Conservation (phyloP, 768 basidiomycete species). For the Lyophyllum shimeji region DNA sequence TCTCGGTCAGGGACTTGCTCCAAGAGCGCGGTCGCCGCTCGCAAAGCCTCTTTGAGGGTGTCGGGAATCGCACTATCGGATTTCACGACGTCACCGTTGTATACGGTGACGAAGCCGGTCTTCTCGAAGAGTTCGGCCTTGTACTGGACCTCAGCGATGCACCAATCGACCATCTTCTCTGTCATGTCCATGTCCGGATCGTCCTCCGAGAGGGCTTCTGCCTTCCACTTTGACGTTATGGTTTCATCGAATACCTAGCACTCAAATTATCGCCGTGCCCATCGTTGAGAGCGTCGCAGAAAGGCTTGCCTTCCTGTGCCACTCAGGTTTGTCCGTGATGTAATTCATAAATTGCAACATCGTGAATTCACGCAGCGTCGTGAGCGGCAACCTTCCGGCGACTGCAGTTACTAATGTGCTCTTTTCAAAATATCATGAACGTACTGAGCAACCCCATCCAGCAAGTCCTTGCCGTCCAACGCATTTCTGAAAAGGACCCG, state of each 20-base stretch:
- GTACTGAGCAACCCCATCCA: background rate
- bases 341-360: conserved; percentile 19
- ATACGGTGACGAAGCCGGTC: conserved; percentile 12
- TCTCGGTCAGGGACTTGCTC: conserved; percentile 31
- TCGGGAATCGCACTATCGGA: conserved; percentile 27
- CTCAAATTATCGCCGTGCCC: background rate
- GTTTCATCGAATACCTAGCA: background rate
- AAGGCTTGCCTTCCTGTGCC: conserved; percentile 15
- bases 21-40: conserved; percentile 21
- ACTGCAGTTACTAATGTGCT: background rate
- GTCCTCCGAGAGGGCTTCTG: background rate
- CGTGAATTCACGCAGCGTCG: conserved; percentile 16
- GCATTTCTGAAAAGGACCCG: conserved; percentile 9
- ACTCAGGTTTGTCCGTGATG: conserved; percentile 16
- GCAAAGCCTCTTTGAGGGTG: conserved; percentile 17
- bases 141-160: conserved; percentile 19
- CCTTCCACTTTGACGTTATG: background rate
- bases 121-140: conserved; percentile 16
- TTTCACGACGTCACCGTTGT: conserved; percentile 22
- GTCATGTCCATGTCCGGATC: background rate
- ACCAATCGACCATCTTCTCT: conserved; percentile 16
- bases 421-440: background rate
- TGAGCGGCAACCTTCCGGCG: conserved; percentile 11
- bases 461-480: background rate
- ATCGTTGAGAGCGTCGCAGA: background rate